These are phyloP conservation scores for Ophiognomonia clavigignenti-juglandacearum DNA, from an alignment of 2,329 filamentous ascomycete genomes.

Conservation along the genomic window DNA sequence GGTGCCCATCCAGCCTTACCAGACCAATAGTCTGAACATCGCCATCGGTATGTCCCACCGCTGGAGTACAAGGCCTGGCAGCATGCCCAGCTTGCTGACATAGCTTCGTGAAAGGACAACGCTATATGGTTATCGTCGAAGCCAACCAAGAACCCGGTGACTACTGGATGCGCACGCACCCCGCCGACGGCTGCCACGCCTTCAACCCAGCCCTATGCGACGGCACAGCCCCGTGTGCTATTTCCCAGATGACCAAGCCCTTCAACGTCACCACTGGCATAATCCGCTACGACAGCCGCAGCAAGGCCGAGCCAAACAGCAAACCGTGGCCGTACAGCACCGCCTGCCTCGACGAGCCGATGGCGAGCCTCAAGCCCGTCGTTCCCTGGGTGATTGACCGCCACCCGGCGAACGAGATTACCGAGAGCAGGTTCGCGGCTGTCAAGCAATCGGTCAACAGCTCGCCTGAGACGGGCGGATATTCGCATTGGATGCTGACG, in stretches of 20 bases:
- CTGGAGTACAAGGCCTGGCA: not conserved
- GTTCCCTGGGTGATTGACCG: conserved; percentile 8
- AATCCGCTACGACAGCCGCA: conserved; percentile 16
- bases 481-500: conserved; percentile 13
- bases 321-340: conserved; percentile 3
- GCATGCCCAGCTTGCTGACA: not conserved
- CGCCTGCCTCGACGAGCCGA: conserved; percentile 3
- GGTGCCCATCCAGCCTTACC: conserved; percentile 35
- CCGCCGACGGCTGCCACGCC: conserved; percentile 15
- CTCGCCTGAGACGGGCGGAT: conserved; percentile 5
- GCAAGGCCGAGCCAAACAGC: conserved; percentile 16
- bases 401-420: conserved; percentile 11
- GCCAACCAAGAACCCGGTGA: conserved; percentile 23
- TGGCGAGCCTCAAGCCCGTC: conserved; percentile 4
- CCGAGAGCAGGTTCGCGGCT: conserved; percentile 4
- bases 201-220: conserved; percentile 6
- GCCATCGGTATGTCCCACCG: conserved; percentile 5
- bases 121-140: conserved; percentile 36
- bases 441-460: conserved; percentile 4
- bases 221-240: conserved; percentile 1
- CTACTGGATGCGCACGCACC: conserved; percentile 23
- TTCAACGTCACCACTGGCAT: conserved; percentile 18
- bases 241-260: conserved; percentile 8
- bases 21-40: conserved; percentile 20
- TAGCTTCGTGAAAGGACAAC: conserved; percentile 21